Base-by-base conservation (phyloP, 2,329 filamentous ascomycete genomes). In the Ceratocystiopsis sp. region DNA sequence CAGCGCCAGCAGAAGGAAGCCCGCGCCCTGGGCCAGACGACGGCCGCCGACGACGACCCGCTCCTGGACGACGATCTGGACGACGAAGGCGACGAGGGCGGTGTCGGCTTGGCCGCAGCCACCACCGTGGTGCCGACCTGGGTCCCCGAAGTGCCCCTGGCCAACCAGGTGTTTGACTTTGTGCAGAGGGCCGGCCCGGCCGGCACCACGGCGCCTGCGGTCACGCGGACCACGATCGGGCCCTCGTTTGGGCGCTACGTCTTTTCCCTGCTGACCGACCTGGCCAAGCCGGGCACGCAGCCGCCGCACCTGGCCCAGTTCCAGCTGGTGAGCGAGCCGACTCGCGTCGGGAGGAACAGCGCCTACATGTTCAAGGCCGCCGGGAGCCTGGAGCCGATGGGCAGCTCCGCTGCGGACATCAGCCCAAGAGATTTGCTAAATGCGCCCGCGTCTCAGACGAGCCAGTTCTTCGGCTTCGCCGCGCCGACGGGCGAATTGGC, bases 291-390 rank as follows among this genome's bases (percentile, higher is more conserved):
- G 5, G 54, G 59, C 33, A 52, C 53, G n/a, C 63, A 68, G 45
- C 64, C 64, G 16, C 39, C 51, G 14, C 58, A 65, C 41, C 52
- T 67, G 35, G 50, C 55, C 29, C 58, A 61, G 17, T 59, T 66
- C 29, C 57, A 61, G 43, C 55, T 67, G 19, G 54, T 48, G 34
- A 60, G 59, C 40, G 54, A 60, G 38, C 51, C 63, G 5, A 55
- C 55, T 10, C 61, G 63, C 9, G 46, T 56, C 3, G 61, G 61
- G 11, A 65, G 62, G 47, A 63, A 61, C 25, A 60, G 59, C 42
- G 60, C 61, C 11, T 66, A 65, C 47, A 59, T 61, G 38, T 66
- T 63, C 44, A 59, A 56, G n/a, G 51, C 49, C 13, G 13, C 19
- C 19, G n/a, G 14, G 10, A 29, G 25, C 9, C 7, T 29, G 25